A percentile compares a stretch with the other conserved stretches of the same genome.
phyloP scores from a whole-genome alignment of 2,329 filamentous ascomycete species.

The Apiospora marii region DNA sequence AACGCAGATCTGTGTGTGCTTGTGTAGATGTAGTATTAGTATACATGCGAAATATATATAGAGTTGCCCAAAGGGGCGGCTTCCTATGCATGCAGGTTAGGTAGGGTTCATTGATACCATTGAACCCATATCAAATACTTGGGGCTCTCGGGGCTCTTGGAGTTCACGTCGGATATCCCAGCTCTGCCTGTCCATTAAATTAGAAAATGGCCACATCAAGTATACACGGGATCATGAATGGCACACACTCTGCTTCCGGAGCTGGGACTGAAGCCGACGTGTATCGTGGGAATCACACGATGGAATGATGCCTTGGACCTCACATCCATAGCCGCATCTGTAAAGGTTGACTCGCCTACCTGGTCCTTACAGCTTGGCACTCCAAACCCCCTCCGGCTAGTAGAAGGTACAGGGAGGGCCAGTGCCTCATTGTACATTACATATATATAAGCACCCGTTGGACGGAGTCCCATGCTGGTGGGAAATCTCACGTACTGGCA shows the following conservation, averaged over 20 bases:
- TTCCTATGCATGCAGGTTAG: not conserved
- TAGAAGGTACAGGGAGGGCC: slow-evolving; percentile 5
- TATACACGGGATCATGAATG: not conserved
- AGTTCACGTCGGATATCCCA: not conserved
- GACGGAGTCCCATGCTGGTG: slow-evolving; percentile 3
- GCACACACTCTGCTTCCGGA: not conserved
- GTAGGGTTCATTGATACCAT: not conserved
- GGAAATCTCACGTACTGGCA: slow-evolving; percentile 14
- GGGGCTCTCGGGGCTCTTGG: not conserved
- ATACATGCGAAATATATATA: not conserved
- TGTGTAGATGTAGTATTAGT: not conserved
- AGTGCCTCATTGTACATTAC: slow-evolving; percentile 4
- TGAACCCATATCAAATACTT: not conserved
- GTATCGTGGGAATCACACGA: slow-evolving; percentile 19
- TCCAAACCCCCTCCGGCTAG: not conserved
- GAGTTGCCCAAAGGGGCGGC: not conserved
- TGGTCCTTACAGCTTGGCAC: slow-evolving; percentile 15
- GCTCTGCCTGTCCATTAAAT: not conserved
- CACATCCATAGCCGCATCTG: slow-evolving; percentile 12
- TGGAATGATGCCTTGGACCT: slow-evolving; percentile 7
- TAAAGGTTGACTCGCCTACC: slow-evolving; percentile 20
- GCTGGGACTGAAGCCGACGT: not conserved
- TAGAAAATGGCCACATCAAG: not conserved
- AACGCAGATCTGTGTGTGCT: not conserved
- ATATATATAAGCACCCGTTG: slow-evolving; percentile 11